Evolutionary conservation across 352 stramenopile genomes (phyloP).

Genomic region (Phytophthora agathidicida): DNA sequence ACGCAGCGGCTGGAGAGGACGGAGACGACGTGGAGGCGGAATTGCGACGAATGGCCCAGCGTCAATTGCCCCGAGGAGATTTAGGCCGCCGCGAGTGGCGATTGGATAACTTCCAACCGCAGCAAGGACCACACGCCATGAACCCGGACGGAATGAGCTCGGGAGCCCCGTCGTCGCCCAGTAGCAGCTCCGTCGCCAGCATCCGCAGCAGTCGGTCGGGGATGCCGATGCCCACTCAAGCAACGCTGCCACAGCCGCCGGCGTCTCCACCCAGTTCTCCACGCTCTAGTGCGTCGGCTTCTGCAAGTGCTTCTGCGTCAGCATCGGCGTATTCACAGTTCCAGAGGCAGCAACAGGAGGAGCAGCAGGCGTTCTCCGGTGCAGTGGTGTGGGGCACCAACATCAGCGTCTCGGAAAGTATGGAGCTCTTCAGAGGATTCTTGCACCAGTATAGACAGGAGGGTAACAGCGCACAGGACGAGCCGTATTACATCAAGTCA

Average conservation of each 20-base stretch:
- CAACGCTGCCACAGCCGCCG: constrained; percentile 58
- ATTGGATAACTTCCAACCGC: constrained; percentile 59
- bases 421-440: constrained; percentile 91
- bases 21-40: constrained; percentile 81
- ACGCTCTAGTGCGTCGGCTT: constrained; percentile 59
- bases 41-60: constrained; percentile 76
- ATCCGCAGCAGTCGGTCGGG: constrained; percentile 30
- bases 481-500: constrained; percentile 81
- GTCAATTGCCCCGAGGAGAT: constrained; percentile 77
- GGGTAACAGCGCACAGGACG: constrained; percentile 32
- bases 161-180: constrained; percentile 49
- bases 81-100: constrained; percentile 80
- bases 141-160: constrained; percentile 18
- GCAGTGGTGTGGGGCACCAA: constrained; percentile 95
- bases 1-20: constrained; percentile 30
- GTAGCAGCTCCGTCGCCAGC: constrained; percentile 45
- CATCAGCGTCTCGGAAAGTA: constrained; percentile 93
- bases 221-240: constrained; percentile 4
- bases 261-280: constrained; percentile 71
- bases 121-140: constrained; percentile 23
- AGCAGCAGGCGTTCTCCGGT: constrained; percentile 63
- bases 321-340: constrained; percentile 33
- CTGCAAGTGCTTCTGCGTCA: constrained; percentile 33
- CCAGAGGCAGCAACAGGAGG: constrained; percentile 46
- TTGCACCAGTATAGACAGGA: constrained; percentile 81